These are phyloP conservation scores for Saccharum spontaneum DNA, from an alignment of 176 grass and related monocot genomes.

Conservation along the genomic window DNA sequence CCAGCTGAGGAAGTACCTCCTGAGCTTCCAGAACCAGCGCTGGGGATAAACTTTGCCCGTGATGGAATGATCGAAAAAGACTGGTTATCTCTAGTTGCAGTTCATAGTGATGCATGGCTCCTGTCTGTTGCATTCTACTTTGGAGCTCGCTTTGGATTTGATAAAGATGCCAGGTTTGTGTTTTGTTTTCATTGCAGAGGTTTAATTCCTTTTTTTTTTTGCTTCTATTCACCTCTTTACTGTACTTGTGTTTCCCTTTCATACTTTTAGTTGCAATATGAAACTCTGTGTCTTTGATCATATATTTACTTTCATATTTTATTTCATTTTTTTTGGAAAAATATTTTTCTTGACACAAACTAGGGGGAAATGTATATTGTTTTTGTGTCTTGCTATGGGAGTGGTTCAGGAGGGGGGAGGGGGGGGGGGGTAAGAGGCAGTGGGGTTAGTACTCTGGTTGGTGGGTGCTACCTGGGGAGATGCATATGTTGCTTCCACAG, in stretches of 20 bases:
- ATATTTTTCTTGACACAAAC: neutral
- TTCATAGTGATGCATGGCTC: conserved; percentile 90
- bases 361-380: neutral
- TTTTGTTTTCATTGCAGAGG: conserved; percentile 6
- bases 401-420: neutral
- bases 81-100: conserved; percentile 78
- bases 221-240: neutral
- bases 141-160: conserved; percentile 72
- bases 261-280: neutral
- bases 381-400: neutral
- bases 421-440: neutral
- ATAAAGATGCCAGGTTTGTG: conserved; percentile 73
- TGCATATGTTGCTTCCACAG: neutral
- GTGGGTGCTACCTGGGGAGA: neutral
- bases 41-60: conserved; percentile 94
- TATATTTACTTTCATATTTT: neutral
- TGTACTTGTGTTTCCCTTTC: neutral
- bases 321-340: neutral
- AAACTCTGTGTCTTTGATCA: neutral
- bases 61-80: conserved; percentile 77
- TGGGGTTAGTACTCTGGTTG: neutral
- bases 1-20: conserved; percentile 83
- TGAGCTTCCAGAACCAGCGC: conserved; percentile 81
- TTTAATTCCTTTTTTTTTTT: neutral
- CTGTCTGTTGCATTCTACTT: conserved; percentile 81